Base-by-base conservation (phyloP, 148 eudicot species). In the Rhododendron simsii region DNA sequence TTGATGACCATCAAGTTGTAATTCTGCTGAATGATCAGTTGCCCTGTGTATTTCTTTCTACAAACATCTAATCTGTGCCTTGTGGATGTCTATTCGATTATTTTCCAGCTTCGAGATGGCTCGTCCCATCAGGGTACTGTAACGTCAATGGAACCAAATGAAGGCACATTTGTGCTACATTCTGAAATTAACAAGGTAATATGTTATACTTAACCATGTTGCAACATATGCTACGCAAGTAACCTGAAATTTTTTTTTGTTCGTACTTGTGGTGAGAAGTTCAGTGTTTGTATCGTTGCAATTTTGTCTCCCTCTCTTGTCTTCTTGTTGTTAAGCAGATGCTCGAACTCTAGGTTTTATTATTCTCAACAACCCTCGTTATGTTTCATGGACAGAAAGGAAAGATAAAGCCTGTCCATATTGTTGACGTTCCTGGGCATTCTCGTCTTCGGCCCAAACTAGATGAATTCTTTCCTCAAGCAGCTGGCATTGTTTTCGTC, bases 401-500 rank as follows among this genome's bases (percentile, higher is more conserved):
- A 67, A 95, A 93, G 87, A 76, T 91, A 73, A 97, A 94, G 84
- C 96, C 98, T 35, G 93, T 94, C 83, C 99, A 95, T 85, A 13
- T 97, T 81, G 95, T 96, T 85, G 99, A 97, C 87, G 95, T 97
- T 84, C 98, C 98, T 83, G 99, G 99, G 18, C 98, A 97, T 86
- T 95, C 98, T 13, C 98, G 98, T 86, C 95, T 97, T 83, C 94
- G 94, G 23, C 92, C 95, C 79, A 95, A 95, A 90, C 91, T 97
- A 76, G 98, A 97, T 86, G 99, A 95, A 44, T 96, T 90, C 89
- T 89, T 96, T 92, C 98, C 94, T 86, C 94, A 92, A 87, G 95
- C 96, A 87, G 98, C 98, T 47, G 98, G 94, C 80, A 80, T 97
- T 73, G 92, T 95, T 53, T 97, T 95, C 41, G 93, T 95, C 67